These are phyloP conservation scores for Cetradonia linearis DNA, from an alignment of 495 filamentous ascomycete genomes.

Conservation along the genomic window DNA sequence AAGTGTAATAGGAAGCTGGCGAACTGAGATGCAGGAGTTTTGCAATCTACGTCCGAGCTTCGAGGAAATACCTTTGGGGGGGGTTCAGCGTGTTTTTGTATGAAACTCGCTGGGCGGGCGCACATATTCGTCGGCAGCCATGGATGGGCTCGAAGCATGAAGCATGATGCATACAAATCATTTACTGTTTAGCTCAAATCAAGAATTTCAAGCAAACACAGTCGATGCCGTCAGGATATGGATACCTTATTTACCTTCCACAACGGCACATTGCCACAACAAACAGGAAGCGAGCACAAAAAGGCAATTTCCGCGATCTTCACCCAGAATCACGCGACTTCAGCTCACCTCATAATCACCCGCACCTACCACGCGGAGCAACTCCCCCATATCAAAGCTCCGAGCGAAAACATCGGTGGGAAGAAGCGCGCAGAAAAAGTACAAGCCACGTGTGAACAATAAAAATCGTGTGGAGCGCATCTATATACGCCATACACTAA, in stretches of 20 bases:
- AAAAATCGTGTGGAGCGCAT: constrained; percentile 1
- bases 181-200: too few species aligned
- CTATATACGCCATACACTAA: background rate
- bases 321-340: background rate
- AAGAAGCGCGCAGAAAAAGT: background rate
- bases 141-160: background rate
- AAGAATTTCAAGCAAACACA: background rate
- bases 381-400: background rate
- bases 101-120: background rate
- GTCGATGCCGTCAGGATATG: background rate
- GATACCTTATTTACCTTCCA: background rate
- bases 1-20: background rate
- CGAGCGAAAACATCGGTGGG: background rate
- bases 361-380: constrained; percentile 5
- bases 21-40: background rate
- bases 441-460: background rate
- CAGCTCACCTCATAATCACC: background rate
- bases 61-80: too few species aligned
- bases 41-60: background rate
- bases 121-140: background rate
- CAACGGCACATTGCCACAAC: background rate
- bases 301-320: background rate
- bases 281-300: background rate
- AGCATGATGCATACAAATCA: background rate
- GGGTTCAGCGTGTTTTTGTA: background rate